These are phyloP conservation scores for Termitomyces sp. DNA, from an alignment of 768 basidiomycete species.

Conservation along the genomic window DNA sequence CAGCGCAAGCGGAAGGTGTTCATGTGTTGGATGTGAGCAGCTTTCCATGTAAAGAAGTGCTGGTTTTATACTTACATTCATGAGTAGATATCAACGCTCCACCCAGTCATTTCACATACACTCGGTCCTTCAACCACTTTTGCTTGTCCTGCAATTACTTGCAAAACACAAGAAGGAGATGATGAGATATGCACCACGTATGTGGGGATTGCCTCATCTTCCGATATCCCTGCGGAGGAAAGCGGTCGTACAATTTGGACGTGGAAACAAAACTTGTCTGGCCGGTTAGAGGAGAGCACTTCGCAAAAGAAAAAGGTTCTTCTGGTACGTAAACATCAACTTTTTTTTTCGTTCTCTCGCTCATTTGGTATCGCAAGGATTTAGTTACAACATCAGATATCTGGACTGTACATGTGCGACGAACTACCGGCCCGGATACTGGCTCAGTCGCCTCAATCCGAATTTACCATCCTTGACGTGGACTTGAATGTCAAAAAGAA, in stretches of 20 bases:
- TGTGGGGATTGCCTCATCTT: conserved; percentile 41
- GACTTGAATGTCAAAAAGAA: conserved; percentile 21
- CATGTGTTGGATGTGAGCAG: conserved; percentile 65
- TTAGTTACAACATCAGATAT: conserved; percentile 39
- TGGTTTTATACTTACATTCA: background rate
- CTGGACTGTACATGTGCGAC: conserved; percentile 19
- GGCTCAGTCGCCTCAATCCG: conserved; percentile 24
- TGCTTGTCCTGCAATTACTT: conserved; percentile 50
- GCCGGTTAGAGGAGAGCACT: conserved; percentile 22
- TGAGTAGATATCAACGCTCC: conserved; percentile 52
- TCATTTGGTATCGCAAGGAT: conserved; percentile 12
- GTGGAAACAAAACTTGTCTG: conserved; percentile 52
- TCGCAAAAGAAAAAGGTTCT: conserved; percentile 31
- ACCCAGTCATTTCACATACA: conserved; percentile 63
- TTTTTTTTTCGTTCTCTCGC: conserved; percentile 4
- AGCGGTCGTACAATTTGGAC: conserved; percentile 50
- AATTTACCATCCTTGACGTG: conserved; percentile 23
- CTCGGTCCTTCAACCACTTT: conserved; percentile 63
- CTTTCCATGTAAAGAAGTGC: background rate
- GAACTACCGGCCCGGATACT: conserved; percentile 20
- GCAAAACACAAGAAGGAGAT: conserved; percentile 24
- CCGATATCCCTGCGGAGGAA: conserved; percentile 35
- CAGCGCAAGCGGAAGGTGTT: conserved; percentile 69
- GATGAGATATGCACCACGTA: conserved; percentile 47
- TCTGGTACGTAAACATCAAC: conserved; percentile 2